Base-by-base conservation (phyloP, 2,329 filamentous ascomycete genomes). In the Aspergillus phoenicis region DNA sequence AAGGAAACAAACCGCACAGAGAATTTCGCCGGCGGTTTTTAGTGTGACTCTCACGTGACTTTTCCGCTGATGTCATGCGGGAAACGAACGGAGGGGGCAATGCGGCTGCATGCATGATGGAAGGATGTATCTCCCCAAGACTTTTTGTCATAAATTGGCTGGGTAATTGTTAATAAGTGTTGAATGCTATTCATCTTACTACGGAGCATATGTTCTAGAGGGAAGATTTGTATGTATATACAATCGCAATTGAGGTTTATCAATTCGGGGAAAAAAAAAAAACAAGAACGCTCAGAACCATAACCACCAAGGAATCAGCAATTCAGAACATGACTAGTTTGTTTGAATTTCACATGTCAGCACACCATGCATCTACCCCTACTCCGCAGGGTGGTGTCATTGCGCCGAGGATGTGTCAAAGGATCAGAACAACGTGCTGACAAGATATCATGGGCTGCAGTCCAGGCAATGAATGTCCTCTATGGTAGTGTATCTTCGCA, bases 11-110 rank as follows among this genome's bases (percentile, higher is more conserved):
- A 15, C 26, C 26, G 47, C 47, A 36, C 33, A 51, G 47, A 51
- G 47, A 51, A 51, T 51, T 51, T 51, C 26, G 28, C 47, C 45
- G 45, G 43, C 15, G 47, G 47, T 51, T 51, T 36, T 51, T 51
- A 51, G 47, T 51, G 47, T 51, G 28, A 0, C 0, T 3, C 1
- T 17, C 47, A 51, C 47, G 47, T 51, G 47, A 51, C 15, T 30
- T 51, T 30, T 15, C 26, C 24, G 47, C 26, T 51, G 47, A 51
- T 51, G 47, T 51, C 47, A 51, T 51, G 26, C 28, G 24, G 47
- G 47, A 51, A 28, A 17, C 20, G 41, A 22, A 22, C 20, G 11
- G 41, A 45, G 22, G 41, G 41, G 10, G 20, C 20, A 13, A 45
- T 45, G 41, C 41, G 24, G 20, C 41, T 45, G 41, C 2, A 24